A percentile compares a stretch with the other conserved stretches of the same genome.
Evolutionary conservation across 1,284 basidiomycete species (phyloP).

Genomic region (Ceratobasidium papillatum): DNA sequence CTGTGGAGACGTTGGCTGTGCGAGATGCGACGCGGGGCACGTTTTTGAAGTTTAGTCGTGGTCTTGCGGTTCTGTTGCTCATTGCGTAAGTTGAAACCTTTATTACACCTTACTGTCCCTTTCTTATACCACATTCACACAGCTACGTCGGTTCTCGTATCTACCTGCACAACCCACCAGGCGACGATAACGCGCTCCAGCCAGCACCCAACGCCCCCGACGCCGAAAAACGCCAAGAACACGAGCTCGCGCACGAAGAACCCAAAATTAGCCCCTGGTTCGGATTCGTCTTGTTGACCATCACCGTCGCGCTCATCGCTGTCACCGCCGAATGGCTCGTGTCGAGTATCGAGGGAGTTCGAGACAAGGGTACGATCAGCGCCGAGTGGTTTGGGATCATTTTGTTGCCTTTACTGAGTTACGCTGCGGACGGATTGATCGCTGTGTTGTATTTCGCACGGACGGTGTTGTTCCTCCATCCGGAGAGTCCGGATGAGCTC

Average conservation of each 20-base stretch:
- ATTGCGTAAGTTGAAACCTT: conserved; percentile 58
- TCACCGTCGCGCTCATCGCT: conserved; percentile 68
- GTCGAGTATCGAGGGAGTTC: conserved; percentile 65
- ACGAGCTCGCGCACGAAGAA: conserved; percentile 55
- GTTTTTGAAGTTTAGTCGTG: conserved; percentile 68
- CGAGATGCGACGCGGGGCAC: conserved; percentile 55
- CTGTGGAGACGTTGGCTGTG: conserved; percentile 48
- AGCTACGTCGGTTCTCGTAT: conserved; percentile 72
- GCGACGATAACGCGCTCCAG: conserved; percentile 60
- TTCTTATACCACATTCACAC: conserved; percentile 2
- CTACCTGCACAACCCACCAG: conserved; percentile 73
- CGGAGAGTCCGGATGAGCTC: conserved; percentile 58
- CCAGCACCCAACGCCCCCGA: conserved; percentile 58
- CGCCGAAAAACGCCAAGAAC: conserved; percentile 54
- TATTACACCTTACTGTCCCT: conserved; percentile 8
- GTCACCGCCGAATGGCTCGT: conserved; percentile 74
- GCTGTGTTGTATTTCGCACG: conserved; percentile 62
- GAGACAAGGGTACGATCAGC: conserved; percentile 51
- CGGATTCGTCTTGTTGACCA: conserved; percentile 60
- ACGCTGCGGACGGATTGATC: conserved; percentile 70
- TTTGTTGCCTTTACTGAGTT: conserved; percentile 72
- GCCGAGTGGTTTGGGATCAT: conserved; percentile 70
- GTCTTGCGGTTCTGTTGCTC: conserved; percentile 67
- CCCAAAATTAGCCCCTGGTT: conserved; percentile 70
- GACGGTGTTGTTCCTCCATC: conserved; percentile 47